These are phyloP conservation scores for Lipomyces mesembrius DNA, from an alignment of 805 yeast species.

Conservation along the genomic window DNA sequence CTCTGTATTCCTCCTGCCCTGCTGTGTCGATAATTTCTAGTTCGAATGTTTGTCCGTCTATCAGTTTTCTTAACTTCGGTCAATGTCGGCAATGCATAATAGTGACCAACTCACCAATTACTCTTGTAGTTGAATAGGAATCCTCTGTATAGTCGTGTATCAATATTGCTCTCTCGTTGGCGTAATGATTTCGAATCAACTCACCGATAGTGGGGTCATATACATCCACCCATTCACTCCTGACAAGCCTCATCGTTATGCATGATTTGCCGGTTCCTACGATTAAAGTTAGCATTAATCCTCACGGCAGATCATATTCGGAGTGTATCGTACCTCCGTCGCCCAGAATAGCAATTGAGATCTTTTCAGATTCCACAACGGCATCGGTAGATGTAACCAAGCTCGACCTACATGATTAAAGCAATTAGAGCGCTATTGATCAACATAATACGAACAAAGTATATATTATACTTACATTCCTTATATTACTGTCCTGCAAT, in stretches of 20 bases:
- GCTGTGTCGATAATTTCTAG: conserved; percentile 76
- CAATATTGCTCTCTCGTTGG: neutral
- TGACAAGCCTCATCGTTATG: conserved; percentile 44
- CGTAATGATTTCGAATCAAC: conserved; percentile 2
- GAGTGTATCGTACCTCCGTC: conserved; percentile 42
- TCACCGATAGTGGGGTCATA: conserved; percentile 46
- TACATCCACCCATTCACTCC: conserved; percentile 47
- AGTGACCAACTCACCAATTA: conserved; percentile 40
- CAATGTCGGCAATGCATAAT: neutral
- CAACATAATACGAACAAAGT: neutral
- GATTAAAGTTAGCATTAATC: conserved; percentile 24
- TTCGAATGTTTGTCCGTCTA: conserved; percentile 54
- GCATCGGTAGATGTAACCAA: neutral
- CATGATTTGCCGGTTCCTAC: conserved; percentile 40
- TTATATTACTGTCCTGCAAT: neutral
- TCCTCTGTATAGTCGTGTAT: conserved; percentile 37
- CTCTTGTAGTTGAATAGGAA: conserved; percentile 43
- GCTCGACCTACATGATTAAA: neutral
- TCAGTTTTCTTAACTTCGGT: neutral
- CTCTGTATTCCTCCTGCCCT: conserved; percentile 77
- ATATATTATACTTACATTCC: neutral
- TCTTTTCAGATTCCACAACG: conserved; percentile 19
- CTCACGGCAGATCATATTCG: neutral
- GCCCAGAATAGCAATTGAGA: conserved; percentile 44
- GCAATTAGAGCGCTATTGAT: neutral